Base-by-base conservation (phyloP, 2,329 filamentous ascomycete species). In the Chlorencoelia australis region DNA sequence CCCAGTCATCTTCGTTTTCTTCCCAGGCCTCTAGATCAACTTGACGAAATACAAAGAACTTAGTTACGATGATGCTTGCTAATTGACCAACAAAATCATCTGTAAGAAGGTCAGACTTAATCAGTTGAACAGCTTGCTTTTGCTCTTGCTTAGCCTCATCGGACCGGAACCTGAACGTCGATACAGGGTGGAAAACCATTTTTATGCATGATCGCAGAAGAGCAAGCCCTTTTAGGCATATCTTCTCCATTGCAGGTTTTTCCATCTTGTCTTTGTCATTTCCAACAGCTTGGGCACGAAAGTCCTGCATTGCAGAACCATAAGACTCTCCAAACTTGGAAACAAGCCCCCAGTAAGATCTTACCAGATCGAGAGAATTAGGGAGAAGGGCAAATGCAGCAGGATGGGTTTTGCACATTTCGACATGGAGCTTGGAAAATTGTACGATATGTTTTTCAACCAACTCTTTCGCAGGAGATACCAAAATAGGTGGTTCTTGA, bases 1-100 rank as follows among this genome's bases (percentile, higher is more conserved):
- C 89, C 88, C 91, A 98, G 36, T 93, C 87, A 57, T 98, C 86
- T 0, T 89, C 86, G 40, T 94, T 87, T 53, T 93, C 82, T 55
- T 93, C 82, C 91, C 91, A 98, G 40, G 86, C 82, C 43, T 86
- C 78, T 1, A 96, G 71, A 58, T 98, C 91, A 34, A 77, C 76
- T 41, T 82, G 74, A 21, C 86, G 76, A 58, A 96, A 91, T 24
- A 91, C 73, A 56, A 98, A 91, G 48, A 94, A 85, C 50, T 82
- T 79, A 1, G 82, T 86, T 34, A 98, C 83, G 38, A 94, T 76
- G 9, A 80, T 68, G 46, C 91, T 85, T 56, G 91, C 85, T 48
- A 94, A 80, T 46, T 88, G 76, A 11, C 81, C 67, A 3, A 94
- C 78, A 40, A 95, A 74, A 1, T 81, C 73, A 22, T 83, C 69